phyloP scores from a whole-genome alignment of 192 early-diverging fungal genomes.

The Phlyctochytrium bullatum region DNA sequence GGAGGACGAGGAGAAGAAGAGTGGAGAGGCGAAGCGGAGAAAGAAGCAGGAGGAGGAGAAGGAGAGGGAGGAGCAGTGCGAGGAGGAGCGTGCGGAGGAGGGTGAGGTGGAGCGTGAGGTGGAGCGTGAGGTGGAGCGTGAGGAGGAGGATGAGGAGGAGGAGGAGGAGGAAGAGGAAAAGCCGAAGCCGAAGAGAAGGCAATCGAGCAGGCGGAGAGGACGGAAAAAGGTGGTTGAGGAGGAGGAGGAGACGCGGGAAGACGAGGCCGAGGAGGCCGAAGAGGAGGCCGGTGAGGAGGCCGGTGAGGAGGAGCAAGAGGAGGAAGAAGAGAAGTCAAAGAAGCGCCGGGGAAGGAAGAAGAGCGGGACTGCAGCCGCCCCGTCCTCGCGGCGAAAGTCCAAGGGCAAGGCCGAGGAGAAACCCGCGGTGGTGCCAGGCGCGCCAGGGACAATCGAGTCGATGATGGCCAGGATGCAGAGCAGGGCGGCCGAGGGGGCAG shows the following conservation, averaged over 20 bases:
- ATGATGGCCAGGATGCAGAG: background rate
- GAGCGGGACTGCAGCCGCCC: background rate
- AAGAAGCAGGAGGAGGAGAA: background rate
- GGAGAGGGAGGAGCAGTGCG: background rate
- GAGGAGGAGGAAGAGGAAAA: background rate
- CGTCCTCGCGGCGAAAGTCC: no score
- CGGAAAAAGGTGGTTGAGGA: background rate
- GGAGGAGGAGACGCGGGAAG: background rate
- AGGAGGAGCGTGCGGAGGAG: background rate
- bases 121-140: background rate
- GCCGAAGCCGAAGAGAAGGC: background rate
- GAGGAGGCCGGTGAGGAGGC: background rate
- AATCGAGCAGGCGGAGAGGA: background rate
- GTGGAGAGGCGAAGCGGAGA: constrained; percentile 20
- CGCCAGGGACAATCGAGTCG: background rate
- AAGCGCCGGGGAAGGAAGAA: background rate
- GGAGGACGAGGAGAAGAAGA: constrained; percentile 62
- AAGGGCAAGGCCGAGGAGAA: background rate
- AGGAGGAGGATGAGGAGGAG: background rate
- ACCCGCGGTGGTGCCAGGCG: background rate
- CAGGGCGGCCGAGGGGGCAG: background rate
- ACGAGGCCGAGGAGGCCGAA: background rate
- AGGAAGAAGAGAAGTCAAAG: background rate
- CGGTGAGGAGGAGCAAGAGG: background rate
- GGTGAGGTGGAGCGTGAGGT: background rate